Evolutionary conservation across 108 stramenopile species (phyloP).

Genomic region (Nitzschia inconspicua): DNA sequence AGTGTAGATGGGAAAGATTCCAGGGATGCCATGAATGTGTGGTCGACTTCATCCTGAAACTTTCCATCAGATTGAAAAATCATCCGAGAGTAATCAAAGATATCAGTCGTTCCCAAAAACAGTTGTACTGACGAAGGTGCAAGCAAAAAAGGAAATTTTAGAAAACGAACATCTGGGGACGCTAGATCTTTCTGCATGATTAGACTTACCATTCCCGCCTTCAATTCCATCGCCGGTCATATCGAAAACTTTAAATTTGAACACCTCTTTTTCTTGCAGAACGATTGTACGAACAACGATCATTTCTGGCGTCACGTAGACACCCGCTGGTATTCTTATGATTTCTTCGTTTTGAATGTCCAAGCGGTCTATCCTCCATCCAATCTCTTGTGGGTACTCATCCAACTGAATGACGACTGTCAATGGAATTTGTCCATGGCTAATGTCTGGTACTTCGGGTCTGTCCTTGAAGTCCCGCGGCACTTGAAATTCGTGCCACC

Average conservation of each 20-base stretch:
- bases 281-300: constrained; percentile 16
- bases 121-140: constrained; percentile 17
- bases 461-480: constrained; percentile 8
- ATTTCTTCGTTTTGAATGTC: constrained; percentile 19
- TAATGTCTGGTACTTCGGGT: neutral
- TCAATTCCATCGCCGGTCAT: constrained; percentile 12
- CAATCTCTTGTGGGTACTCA: constrained; percentile 21
- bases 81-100: constrained; percentile 4
- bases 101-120: constrained; percentile 21
- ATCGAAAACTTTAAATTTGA: constrained; percentile 20
- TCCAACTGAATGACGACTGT: constrained; percentile 29
- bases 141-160: neutral
- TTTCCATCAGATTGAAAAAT: constrained; percentile 21
- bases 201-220: constrained; percentile 13
- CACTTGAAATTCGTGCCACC: constrained; percentile 3
- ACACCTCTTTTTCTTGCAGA: constrained; percentile 29
- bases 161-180: neutral
- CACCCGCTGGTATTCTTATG: constrained; percentile 19
- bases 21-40: constrained; percentile 18
- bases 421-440: constrained; percentile 33
- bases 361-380: constrained; percentile 31
- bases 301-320: constrained; percentile 10
- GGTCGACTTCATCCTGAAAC: constrained; percentile 15
- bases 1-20: neutral
- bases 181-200: neutral